Conservation (phyloP, 768 basidiomycete species). For the Inosperma sp. region DNA sequence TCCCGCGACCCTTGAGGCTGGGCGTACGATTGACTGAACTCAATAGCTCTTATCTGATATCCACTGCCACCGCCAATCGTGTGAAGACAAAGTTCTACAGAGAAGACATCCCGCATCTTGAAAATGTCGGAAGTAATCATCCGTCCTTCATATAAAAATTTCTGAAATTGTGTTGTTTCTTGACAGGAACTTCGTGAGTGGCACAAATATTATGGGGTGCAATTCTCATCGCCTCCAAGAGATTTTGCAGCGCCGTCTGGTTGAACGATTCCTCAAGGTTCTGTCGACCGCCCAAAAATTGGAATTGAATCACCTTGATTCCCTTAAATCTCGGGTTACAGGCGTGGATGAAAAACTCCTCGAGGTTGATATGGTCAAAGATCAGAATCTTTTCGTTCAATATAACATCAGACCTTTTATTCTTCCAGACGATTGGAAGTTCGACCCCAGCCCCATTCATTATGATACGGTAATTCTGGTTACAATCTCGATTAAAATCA, state of each 20-base stretch:
- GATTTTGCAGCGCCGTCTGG: slow-evolving; percentile 61
- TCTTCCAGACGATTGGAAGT: slow-evolving; percentile 61
- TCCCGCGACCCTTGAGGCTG: background rate
- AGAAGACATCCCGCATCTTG: slow-evolving; percentile 62
- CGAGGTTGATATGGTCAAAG: slow-evolving; percentile 51
- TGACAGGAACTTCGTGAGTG: slow-evolving; percentile 66
- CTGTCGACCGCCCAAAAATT: slow-evolving; percentile 57
- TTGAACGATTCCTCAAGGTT: slow-evolving; percentile 50
- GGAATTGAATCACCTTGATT: slow-evolving; percentile 54
- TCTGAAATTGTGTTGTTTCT: slow-evolving; percentile 11
- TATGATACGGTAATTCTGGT: slow-evolving; percentile 80
- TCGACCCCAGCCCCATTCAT: slow-evolving; percentile 68
- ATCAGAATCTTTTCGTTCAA: slow-evolving; percentile 69
- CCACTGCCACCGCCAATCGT: slow-evolving; percentile 64
- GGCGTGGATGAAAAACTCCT: slow-evolving; percentile 45
- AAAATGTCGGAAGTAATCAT: slow-evolving; percentile 53
- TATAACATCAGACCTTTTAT: slow-evolving; percentile 65
- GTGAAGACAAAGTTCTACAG: slow-evolving; percentile 67
- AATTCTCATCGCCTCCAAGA: slow-evolving; percentile 39
- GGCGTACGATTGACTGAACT: background rate
- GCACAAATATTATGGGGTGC: background rate
- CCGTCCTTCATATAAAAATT: slow-evolving; percentile 7
- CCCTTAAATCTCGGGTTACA: slow-evolving; percentile 47
- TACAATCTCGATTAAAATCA: too few relatives aligned
- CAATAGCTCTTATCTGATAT: slow-evolving; percentile 62